phyloP scores from a whole-genome alignment of 1,284 basidiomycete genomes.

The Pseudozyma tsukubaensis region DNA sequence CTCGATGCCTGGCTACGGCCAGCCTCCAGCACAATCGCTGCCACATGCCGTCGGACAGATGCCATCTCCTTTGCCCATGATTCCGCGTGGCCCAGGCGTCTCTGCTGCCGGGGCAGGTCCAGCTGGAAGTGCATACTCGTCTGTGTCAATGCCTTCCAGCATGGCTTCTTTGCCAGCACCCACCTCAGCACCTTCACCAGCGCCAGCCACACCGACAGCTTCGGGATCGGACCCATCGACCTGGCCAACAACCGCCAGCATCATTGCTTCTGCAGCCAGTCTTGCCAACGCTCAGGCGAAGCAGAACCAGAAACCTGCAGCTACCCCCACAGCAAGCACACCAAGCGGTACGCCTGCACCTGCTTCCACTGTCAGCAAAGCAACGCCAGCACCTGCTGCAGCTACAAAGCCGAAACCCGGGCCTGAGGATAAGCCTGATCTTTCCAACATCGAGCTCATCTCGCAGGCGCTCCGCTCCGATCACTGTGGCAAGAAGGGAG shows the following conservation, averaged over 20 bases:
- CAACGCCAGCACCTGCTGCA: constrained; percentile 10
- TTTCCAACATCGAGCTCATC: constrained; percentile 64
- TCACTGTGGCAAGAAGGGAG: constrained; percentile 72
- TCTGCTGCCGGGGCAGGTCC: constrained; percentile 18
- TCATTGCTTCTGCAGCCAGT: constrained; percentile 47
- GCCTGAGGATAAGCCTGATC: constrained; percentile 60
- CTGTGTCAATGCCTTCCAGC: constrained; percentile 12
- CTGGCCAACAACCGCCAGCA: constrained; percentile 43
- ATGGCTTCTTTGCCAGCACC: constrained; percentile 16
- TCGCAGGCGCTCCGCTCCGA: constrained; percentile 60
- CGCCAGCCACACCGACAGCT: constrained; percentile 6
- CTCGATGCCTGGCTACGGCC: constrained; percentile 34
- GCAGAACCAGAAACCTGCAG: constrained; percentile 20
- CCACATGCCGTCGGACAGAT: constrained; percentile 33
- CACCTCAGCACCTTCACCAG: constrained; percentile 7
- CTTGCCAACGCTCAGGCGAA: constrained; percentile 42
- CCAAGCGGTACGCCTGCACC: neutral
- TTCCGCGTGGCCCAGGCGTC: no score
- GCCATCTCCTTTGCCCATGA: constrained; percentile 31
- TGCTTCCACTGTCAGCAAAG: constrained; percentile 5
- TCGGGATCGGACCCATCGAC: constrained; percentile 30
- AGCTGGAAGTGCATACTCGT: constrained; percentile 4
- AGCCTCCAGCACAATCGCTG: constrained; percentile 10
- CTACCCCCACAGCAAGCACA: constrained; percentile 2
- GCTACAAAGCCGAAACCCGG: constrained; percentile 39